Evolutionary conservation across 2,329 filamentous ascomycete species (phyloP).

Genomic region (Laburnicola sp.): DNA sequence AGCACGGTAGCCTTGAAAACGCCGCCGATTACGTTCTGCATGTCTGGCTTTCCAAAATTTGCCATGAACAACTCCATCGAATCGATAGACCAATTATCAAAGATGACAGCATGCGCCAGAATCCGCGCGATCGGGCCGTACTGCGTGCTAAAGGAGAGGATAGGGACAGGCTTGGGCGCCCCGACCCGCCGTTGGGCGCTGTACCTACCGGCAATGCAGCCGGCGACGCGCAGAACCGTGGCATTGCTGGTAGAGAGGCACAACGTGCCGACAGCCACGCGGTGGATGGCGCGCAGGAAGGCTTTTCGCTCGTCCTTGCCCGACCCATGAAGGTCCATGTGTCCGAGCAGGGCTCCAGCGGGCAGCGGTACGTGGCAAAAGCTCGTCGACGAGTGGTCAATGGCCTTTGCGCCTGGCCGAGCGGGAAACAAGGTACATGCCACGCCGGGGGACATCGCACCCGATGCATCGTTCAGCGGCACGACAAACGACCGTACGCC

Average conservation of each 20-base stretch:
- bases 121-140: slow-evolving; percentile 5
- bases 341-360: not conserved
- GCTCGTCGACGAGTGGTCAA: not conserved
- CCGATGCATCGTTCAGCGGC: slow-evolving; percentile 1
- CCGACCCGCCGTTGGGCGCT: not conserved
- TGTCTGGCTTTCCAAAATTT: not conserved
- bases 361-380: not conserved
- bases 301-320: not conserved
- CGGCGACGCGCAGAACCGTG: not conserved
- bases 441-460: not conserved
- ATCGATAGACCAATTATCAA: not conserved
- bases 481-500: not conserved
- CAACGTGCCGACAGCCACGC: not conserved
- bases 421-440: not conserved
- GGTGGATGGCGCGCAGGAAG: not conserved
- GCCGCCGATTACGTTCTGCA: slow-evolving; percentile 4
- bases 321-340: not conserved
- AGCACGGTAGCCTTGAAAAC: not conserved
- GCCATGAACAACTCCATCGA: slow-evolving; percentile 2
- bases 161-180: not conserved
- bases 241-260: not conserved
- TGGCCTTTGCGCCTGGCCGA: not conserved
- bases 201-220: not conserved
- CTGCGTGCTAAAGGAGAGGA: slow-evolving; percentile 7
- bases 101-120: slow-evolving; percentile 3